Base-by-base conservation (phyloP, 176 grass and related monocot species). In the Lolium multiflorum region DNA sequence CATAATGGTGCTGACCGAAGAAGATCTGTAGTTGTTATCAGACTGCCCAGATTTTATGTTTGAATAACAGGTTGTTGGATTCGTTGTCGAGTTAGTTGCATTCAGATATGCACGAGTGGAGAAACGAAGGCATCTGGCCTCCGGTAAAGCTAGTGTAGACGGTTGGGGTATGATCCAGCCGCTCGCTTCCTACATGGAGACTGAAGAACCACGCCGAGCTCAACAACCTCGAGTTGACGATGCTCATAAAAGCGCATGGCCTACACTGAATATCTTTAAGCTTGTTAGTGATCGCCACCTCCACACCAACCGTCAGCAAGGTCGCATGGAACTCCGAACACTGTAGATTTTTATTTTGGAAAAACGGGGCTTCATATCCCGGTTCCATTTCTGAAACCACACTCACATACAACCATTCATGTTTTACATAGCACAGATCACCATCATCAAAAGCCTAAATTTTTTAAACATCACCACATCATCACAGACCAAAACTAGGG, bases 21-120 rank as follows among this genome's bases (percentile, higher is more conserved):
- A 60, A 60, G n/a, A 60, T 60, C 7, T 60, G 2, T 22, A 21
- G 12, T 20, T 59, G 15, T 22, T 1, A 11, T 11, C 20, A 57
- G 55, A 7, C 20, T 58, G 18, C 9, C 1, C 2, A 58, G 55
- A 58, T 52, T 17, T 71, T 6, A 35, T 35, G 58, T 28, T 44
- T 48, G 68, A 84, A 65, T 16, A 20, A 56, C 2, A 18, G 47
- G 47, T 66, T 24, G 76, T 49, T 89, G 28, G 62, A 70, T 6
- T 79, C 41, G 4, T 76, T 31, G 54, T 70, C 21, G n/a, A 10
- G 76, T 21, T 2, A 5, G 18, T 38, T 18, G 44, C 13, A n/a
- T 38, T 10, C 11, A 52, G 10, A 76, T 18, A 17, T 39, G 26
- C 25, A 20, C 6, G 24, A 28, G 57, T 14, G 77, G 31, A 74